Evolutionary conservation across 176 grass and related monocot genomes (phyloP).

Genomic region (Aegilops tauschii): DNA sequence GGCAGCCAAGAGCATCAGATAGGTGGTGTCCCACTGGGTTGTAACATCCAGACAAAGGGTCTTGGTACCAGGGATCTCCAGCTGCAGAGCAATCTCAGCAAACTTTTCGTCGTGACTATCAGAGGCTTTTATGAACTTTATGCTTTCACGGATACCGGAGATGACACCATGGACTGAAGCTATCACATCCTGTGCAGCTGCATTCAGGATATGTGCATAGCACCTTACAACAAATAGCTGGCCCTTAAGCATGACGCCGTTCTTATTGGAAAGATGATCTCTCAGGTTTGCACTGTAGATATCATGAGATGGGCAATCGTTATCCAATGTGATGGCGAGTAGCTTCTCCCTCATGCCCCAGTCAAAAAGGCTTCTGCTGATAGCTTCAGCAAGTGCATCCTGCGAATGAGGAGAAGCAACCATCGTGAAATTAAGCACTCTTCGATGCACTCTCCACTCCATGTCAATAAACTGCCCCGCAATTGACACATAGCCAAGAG

Average conservation of each 20-base stretch:
- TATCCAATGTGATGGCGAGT: slow-evolving; percentile 6
- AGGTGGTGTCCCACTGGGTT: slow-evolving; percentile 19
- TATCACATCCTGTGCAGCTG: slow-evolving; percentile 13
- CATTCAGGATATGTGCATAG: neutral
- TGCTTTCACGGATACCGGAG: slow-evolving; percentile 12
- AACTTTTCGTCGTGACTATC: neutral
- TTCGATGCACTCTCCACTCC: neutral
- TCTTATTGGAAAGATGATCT: slow-evolving; percentile 1
- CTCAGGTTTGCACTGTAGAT: slow-evolving; percentile 13
- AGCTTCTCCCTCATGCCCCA: slow-evolving; percentile 11
- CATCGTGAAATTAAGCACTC: slow-evolving; percentile 13
- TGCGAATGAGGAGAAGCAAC: slow-evolving; percentile 4
- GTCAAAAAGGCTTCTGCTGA: neutral
- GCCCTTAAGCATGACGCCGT: neutral
- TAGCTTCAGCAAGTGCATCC: neutral
- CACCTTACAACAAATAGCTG: slow-evolving; percentile 24
- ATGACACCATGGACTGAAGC: neutral
- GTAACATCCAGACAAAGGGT: slow-evolving; percentile 18
- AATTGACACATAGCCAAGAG: slow-evolving; percentile 23
- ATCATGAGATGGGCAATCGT: slow-evolving; percentile 22
- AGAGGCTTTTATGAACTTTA: slow-evolving; percentile 21
- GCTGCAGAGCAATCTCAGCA: slow-evolving; percentile 10
- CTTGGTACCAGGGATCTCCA: slow-evolving; percentile 12
- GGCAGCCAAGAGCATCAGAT: slow-evolving; percentile 9
- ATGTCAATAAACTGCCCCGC: slow-evolving; percentile 1